These are phyloP conservation scores for Cicer yamashitae DNA, from an alignment of 306 rosid genomes.

Conservation along the genomic window DNA sequence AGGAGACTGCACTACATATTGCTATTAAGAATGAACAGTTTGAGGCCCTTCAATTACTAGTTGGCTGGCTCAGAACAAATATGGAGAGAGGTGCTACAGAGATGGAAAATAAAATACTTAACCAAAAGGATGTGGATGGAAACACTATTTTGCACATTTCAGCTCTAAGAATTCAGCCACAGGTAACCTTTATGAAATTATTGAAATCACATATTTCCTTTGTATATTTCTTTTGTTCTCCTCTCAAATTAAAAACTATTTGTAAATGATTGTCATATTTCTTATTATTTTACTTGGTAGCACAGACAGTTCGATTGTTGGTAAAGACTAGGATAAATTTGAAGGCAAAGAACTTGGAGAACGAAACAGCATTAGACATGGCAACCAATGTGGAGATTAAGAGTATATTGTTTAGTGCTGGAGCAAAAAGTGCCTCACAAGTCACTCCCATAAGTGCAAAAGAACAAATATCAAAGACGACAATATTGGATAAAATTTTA, in stretches of 20 bases:
- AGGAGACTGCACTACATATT: not conserved
- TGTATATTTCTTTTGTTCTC: no score
- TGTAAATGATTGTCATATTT: no score
- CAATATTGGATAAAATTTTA: not conserved
- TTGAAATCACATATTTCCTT: no score
- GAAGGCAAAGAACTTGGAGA: not conserved
- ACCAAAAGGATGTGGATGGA: not conserved
- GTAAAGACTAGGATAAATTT: not conserved
- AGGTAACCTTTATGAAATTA: not conserved
- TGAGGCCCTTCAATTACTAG: not conserved
- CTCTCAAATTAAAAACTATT: no score
- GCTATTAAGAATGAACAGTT: not conserved
- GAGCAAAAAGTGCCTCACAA: not conserved
- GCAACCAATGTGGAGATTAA: not conserved
- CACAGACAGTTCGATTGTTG: not conserved
- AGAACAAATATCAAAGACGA: not conserved
- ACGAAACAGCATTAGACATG: not conserved
- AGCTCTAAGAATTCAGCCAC: not conserved
- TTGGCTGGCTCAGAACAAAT: not conserved
- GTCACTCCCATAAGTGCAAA: not conserved
- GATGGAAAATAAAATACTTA: not conserved
- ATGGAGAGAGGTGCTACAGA: not conserved
- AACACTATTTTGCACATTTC: slow-evolving; percentile 1
- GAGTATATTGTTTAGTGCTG: not conserved
- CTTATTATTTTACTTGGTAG: not conserved